phyloP scores from a whole-genome alignment of 192 early-diverging fungal genomes.

The Kickxella alabastrina region DNA sequence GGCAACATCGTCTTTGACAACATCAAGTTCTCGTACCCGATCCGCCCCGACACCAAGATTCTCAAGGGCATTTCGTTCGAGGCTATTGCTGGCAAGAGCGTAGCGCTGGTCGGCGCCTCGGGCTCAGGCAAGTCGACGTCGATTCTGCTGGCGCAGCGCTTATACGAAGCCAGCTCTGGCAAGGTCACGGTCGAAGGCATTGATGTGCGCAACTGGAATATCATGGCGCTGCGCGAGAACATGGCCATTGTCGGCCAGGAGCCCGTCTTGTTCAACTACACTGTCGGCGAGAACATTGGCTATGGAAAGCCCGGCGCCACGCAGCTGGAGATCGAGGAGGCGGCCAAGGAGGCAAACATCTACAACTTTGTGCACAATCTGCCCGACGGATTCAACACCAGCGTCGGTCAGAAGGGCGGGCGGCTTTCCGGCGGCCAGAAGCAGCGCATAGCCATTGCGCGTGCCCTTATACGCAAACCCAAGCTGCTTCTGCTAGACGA shows the following conservation, averaged over 20 bases:
- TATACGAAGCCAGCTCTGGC: slow-evolving; percentile 54
- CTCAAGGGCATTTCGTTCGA: too few relatives aligned
- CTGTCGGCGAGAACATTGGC: slow-evolving; percentile 58
- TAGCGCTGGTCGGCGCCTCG: slow-evolving; percentile 83
- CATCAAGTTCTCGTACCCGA: slow-evolving; percentile 38
- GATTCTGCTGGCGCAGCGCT: slow-evolving; percentile 58
- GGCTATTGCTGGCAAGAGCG: slow-evolving; percentile 60
- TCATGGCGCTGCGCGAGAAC: slow-evolving; percentile 38
- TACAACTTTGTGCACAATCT: slow-evolving; percentile 54
- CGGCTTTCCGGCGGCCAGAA: slow-evolving; percentile 56
- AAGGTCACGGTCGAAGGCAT: slow-evolving; percentile 38
- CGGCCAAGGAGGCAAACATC: slow-evolving; percentile 56
- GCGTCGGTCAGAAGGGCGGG: slow-evolving; percentile 61
- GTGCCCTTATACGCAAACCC: slow-evolving; percentile 61
- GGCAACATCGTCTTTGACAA: slow-evolving; percentile 25
- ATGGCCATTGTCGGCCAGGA: slow-evolving; percentile 61
- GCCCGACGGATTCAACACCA: slow-evolving; percentile 57
- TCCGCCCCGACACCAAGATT: slow-evolving; percentile 36
- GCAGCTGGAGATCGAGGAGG: too few relatives aligned
- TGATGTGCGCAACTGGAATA: slow-evolving; percentile 48
- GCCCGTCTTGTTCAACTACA: slow-evolving; percentile 58
- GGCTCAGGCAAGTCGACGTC: slow-evolving; percentile 71
- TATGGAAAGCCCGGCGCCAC: slow-evolving; percentile 54
- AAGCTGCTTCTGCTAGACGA: slow-evolving; percentile 75
- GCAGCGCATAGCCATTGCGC: slow-evolving; percentile 63